Evolutionary conservation across 73 alveolate genomes (phyloP), one percentile per base, ranked within the genome.

Genomic region (Symbiodinium pilosum): DNA sequence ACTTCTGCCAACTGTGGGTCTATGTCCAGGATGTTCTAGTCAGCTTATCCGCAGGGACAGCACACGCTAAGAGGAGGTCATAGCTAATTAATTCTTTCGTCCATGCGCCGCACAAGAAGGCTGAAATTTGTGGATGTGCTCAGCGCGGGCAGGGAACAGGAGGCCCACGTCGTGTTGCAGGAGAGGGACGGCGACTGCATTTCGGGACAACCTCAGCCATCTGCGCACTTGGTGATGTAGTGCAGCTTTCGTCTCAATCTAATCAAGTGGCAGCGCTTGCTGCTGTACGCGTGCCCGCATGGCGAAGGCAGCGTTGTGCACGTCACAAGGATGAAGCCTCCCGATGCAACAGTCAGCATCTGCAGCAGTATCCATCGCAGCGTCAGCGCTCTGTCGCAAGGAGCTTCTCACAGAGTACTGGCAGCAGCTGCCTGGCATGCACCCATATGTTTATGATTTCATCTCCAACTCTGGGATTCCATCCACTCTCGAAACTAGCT

Each of bases 331-430:
- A 14, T 47, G 59, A 6, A 47, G 59, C 59, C 34, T 20, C 77
- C 34, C 38, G n/a, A 16, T 4, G 8, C 21, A 5, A 4, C 21
- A 4, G 4, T 4, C 30, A 14, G 9, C 34, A 20, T 59, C 34
- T 59, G 36, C n/a, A 59, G 77, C 6, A 26, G 11, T 5, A 28
- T 16, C 34, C 30, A 59, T 6, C 77, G 3, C 9, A 59, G 30
- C 38, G 77, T 14, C 8, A 34, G 32, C 77, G 38, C 14, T 24
- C 34, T 5, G 42, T 26, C 16, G 24, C n/a, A 43, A 91, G 97
- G 97, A 91, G 47, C 42, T 91, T 77, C 42, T 91, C 32, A n/a
- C 97, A 20, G 77, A 91, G 40, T 34, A 91, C 52, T 91, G 97
- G 97, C 89, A 91, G 88, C 97, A 91, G 81, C 34, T 28, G 38